Conservation (phyloP, 805 yeast genomes). For the Metschnikowia santaceciliae region DNA sequence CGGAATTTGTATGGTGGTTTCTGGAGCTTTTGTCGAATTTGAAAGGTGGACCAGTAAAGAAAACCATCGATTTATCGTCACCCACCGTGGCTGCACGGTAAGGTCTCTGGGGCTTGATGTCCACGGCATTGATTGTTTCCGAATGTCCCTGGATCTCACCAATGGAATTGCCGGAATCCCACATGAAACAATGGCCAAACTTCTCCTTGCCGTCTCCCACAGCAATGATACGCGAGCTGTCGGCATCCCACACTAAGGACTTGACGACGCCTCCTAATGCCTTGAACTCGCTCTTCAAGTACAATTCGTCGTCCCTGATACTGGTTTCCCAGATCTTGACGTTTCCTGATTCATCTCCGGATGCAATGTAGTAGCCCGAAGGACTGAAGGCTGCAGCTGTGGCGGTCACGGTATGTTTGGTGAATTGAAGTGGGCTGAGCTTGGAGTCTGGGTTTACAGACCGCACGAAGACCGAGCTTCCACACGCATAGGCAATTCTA, state of each 20-base stretch:
- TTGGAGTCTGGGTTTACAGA: constrained; percentile 51
- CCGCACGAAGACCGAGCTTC: constrained; percentile 73
- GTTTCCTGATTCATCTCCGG: constrained; percentile 88
- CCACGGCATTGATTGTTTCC: constrained; percentile 76
- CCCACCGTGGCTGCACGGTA: constrained; percentile 90
- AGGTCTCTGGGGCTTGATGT: constrained; percentile 82
- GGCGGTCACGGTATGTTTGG: constrained; percentile 64
- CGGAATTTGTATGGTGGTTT: constrained; percentile 71
- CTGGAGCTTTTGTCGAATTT: constrained; percentile 72
- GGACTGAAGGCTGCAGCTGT: constrained; percentile 88
- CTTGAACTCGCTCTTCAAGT: constrained; percentile 74
- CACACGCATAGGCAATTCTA: constrained; percentile 75
- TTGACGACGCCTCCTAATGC: constrained; percentile 77
- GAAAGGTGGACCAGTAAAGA: constrained; percentile 91
- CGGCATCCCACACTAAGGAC: constrained; percentile 90
- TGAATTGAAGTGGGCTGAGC: constrained; percentile 55
- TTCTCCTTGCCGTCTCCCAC: constrained; percentile 93
- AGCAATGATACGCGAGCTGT: constrained; percentile 78
- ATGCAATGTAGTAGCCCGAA: constrained; percentile 83
- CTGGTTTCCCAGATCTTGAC: constrained; percentile 81
- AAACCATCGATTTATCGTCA: constrained; percentile 82
- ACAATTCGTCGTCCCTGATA: constrained; percentile 41
- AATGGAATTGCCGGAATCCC: constrained; percentile 94
- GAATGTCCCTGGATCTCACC: constrained; percentile 96
- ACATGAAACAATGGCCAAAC: constrained; percentile 88